Evolutionary conservation across 371 early-diverging fungal genomes (phyloP), one percentile per base, ranked within the genome.

Genomic region (Smittium culicis): DNA sequence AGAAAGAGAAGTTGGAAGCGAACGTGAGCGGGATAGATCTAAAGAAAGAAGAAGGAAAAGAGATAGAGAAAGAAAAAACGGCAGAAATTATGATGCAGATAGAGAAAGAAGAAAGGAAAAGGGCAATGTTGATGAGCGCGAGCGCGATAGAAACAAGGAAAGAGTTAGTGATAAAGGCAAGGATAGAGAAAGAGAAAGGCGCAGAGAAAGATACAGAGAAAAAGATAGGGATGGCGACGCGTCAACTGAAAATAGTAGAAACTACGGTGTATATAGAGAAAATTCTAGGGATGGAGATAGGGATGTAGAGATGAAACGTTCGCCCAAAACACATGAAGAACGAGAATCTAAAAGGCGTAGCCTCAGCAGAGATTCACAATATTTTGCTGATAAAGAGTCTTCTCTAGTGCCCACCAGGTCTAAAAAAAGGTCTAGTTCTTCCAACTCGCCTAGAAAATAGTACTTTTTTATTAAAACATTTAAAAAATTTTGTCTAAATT

Each of bases 241-340:
- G n/a, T 17, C 17, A 54, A 54, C 17, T 17, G 54, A 54, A 54
- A 54, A 54, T 17, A n/a, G n/a, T 17, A 54, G 54, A n/a, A n/a
- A 54, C 17, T 17, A n/a, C 17, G 54, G n/a, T 17, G 17, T 17
- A 54, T 17, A 54, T 17, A 17, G 54, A 54, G 54, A 54, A 79
- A 77, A 27, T 80, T 76, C 35, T 76, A 73, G 8, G 80, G n/a
- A n/a, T n/a, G n/a, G n/a, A n/a, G n/a, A n/a, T n/a, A n/a, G n/a
- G n/a, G n/a, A n/a, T n/a, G n/a, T n/a, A n/a, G n/a, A n/a, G n/a
- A n/a, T n/a, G n/a, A n/a, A n/a, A n/a, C n/a, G n/a, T n/a, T n/a
- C n/a, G n/a, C n/a, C n/a, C n/a, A n/a, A n/a, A n/a, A n/a, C n/a
- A n/a, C n/a, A n/a, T n/a, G n/a, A n/a, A n/a, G n/a, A n/a, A n/a